Evolutionary conservation across 306 rosid genomes (phyloP).

Genomic region (Cucurbita maxima): DNA sequence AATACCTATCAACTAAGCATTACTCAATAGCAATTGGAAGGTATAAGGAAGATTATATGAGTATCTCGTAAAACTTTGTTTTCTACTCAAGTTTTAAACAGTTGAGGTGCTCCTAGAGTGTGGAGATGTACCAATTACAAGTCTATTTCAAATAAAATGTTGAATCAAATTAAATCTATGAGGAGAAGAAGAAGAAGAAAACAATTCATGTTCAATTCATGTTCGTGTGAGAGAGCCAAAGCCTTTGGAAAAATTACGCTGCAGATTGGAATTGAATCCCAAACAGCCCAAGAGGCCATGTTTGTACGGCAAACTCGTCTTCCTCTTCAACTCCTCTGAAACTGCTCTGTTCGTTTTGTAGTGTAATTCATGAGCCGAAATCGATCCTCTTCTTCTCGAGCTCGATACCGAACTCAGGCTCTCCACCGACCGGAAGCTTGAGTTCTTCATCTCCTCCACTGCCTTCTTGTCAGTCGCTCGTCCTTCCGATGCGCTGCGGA

Average conservation of each 20-base stretch:
- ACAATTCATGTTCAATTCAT: conserved; percentile 14
- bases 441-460: conserved; percentile 35
- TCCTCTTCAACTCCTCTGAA: conserved; percentile 76
- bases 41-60: too few species aligned
- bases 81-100: too few species aligned
- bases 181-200: not conserved
- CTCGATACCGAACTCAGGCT: conserved; percentile 48
- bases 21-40: too few species aligned
- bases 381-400: conserved; percentile 43
- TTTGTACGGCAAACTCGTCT: conserved; percentile 76
- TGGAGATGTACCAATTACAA: not conserved
- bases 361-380: conserved; percentile 79
- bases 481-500: conserved; percentile 87
- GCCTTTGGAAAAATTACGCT: conserved; percentile 25
- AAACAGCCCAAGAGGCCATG: conserved; percentile 76
- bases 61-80: too few species aligned
- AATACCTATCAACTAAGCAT: too few species aligned
- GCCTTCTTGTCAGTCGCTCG: conserved; percentile 41
- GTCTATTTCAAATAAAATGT: not conserved
- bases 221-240: conserved; percentile 49
- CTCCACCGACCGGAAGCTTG: conserved; percentile 68
- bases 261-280: conserved; percentile 50
- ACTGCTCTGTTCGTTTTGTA: conserved; percentile 81
- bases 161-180: not conserved
- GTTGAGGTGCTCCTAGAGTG: too few species aligned